Conservation (phyloP, 2,329 filamentous ascomycete genomes). For the Fusarium subglutinans region DNA sequence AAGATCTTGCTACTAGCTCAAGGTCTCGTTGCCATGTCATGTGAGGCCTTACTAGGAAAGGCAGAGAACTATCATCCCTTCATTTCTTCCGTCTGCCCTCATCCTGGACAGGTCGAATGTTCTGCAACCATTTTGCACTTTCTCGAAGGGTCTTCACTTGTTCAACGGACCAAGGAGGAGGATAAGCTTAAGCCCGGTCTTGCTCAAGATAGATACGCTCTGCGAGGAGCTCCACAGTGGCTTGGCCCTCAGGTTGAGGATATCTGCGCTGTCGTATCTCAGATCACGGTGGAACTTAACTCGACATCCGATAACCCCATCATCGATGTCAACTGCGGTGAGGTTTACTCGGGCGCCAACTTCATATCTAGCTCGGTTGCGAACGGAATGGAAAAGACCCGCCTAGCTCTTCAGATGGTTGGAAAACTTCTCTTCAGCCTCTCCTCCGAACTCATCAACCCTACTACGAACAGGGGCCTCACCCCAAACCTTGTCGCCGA, state of each 20-base stretch:
- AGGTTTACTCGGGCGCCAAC: neutral
- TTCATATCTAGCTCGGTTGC: neutral
- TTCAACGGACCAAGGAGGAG: neutral
- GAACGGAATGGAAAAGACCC: neutral
- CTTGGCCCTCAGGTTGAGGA: neutral
- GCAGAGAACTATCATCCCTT: neutral
- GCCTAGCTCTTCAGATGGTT: neutral
- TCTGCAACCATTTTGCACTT: neutral
- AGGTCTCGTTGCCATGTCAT: neutral
- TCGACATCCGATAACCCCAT: neutral
- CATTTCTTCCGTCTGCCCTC: neutral
- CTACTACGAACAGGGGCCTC: neutral
- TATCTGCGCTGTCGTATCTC: neutral
- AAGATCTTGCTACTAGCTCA: neutral
- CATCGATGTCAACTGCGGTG: fast-evolving
- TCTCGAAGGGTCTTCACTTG: fast-evolving
- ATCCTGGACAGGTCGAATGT: neutral
- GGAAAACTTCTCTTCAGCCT: neutral
- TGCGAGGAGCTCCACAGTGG: fast-evolving
- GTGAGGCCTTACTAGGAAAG: neutral
- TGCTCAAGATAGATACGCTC: neutral
- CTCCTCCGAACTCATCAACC: neutral
- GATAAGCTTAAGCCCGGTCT: fast-evolving
- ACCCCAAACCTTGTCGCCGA: neutral
- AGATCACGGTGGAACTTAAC: neutral